Base-by-base conservation (phyloP, 1,284 basidiomycete species). In the Fomitopsis schrenkii region DNA sequence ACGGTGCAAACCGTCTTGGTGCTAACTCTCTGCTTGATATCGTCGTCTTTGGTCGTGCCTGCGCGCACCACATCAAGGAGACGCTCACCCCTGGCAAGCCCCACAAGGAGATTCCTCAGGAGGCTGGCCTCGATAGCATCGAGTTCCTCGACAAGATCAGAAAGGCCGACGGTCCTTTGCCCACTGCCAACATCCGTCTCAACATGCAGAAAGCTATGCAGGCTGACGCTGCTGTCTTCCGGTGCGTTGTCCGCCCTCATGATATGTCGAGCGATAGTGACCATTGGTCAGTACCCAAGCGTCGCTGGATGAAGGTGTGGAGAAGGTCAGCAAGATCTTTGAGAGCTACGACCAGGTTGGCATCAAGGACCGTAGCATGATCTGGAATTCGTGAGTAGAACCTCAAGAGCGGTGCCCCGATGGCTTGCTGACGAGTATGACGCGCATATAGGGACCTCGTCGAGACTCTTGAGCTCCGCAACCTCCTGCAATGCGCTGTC, bases 131-230 rank as follows among this genome's bases (percentile, higher is more conserved):
- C 65, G 77, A 90, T 68, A 91, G 87, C 68, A 89, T 99, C 66
- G 92, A 93, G 71, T 91, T 93, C 79, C 80, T 99, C 70, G 97
- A 99, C 81, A 84, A 91, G 77, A 90, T 97, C 71, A 89, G 93
- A 69, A 93, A 86, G 60, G 80, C 94, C 9, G 81, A 88, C 70
- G 97, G 97, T 38, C 83, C 91, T 41, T 86, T 92, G 70, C 83
- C 93, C 54, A 99, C 97, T 48, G 90, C 95, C 22, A 86, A 96
- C 73, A 92, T 99, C 74, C 87, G 97, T 66, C 77, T 97, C 64
- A 88, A 94, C 72, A 96, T 99, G 95, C 97, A 99, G 77, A 98
- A 97, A 83, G 94, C 95, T 58, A 99, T 99, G 97, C 97, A 99
- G 78, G 76, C 87, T 54, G 93, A 96, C 75, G 94, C 93, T 57